Evolutionary conservation across 179 eudicot genomes (phyloP), one percentile per base, ranked within the genome.

Genomic region (Silene noctiflora): DNA sequence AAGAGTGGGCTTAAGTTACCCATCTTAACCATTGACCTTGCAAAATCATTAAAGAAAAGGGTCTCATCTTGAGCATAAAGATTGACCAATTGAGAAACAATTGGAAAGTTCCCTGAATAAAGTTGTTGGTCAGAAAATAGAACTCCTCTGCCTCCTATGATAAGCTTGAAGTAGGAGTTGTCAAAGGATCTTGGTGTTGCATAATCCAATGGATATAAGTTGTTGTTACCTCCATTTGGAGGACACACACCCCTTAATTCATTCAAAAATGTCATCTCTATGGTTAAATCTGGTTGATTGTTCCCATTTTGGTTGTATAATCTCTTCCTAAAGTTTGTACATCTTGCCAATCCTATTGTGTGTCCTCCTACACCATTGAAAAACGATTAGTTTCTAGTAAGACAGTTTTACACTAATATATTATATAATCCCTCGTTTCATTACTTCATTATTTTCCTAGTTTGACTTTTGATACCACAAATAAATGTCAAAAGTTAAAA

Each of bases 1-100:
- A 87, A 72, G 21, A 90, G 88, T 67, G 98, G 96, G 69, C 78
- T 86, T 0, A 89, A 81, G 22, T 69, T 88, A 8, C 96, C 97
- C 98, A 94, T 87, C 83, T 85, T 92, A 42, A 90, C 83, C 96
- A 94, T 94, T 1, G 96, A 92, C n/a, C 77, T 73, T n/a, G 96
- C 92, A 75, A 94, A 94, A 63, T 90, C 90, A 39, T 80, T 72
- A 64, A 90, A 89, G 84, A 94, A 92, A 19, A 88, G 66, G 13
- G 64, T 77, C 71, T 83, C 88, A 78, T 94, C 88, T 58, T 79
- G 62, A 1, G 97, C 92, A 83, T 83, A 94, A 21, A 75, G 80
- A 80, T 76, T 84, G 67, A 94, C 97, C 69, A 94, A 74, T 4
- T 85, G 81, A 68, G 79, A 73, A 12, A 90, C 77, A 48, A 71